Base-by-base conservation (phyloP, 805 yeast genomes). In the Kazachstania bromeliacearum region DNA sequence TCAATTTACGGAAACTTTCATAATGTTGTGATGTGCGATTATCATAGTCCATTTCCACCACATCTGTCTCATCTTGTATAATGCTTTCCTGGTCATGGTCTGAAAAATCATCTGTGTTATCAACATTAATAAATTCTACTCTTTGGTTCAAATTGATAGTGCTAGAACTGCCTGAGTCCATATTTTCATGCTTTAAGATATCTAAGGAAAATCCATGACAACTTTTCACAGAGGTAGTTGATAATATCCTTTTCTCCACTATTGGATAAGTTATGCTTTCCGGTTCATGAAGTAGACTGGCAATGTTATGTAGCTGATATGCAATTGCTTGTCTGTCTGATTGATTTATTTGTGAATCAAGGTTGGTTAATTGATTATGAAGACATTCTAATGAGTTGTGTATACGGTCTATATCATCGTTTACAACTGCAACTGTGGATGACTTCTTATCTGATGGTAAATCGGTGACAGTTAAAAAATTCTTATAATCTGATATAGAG, bases 171-270 rank as follows among this genome's bases (percentile, higher is more conserved):
- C 18, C 17, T 13, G 25, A 16, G 10, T 20, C 5, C 18, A 23
- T 28, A 8, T 24, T 21, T 5, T 36, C 29, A 28, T 30, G 29
- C 27, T 44, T 46, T 13, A 52, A 29, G 12, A 52, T 42, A 33
- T 51, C 47, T 9, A 52, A 31, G 8, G 51, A 43, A 26, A 52
- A 40, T 4, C 56, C 55, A 29, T 36, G 19, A 48, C 45, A 18
- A 15, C 18, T 35, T 21, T 13, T 24, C 8, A 15, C 12, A 6
- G 32, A 15, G 7, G 32, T 21, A 7, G 29, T 32, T 4, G 35
- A 32, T 7, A 13, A 9, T 9, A 24, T 32, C 13, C 35, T 32
- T 12, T 25, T 12, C 18, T 26, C 28, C 16, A 4, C n/a, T n/a
- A n/a, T n/a, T n/a, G n/a, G n/a, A n/a, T n/a, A n/a, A n/a, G n/a